These are phyloP conservation scores for Auriscalpium microsporum DNA, from an alignment of 768 basidiomycete genomes.

Conservation along the genomic window DNA sequence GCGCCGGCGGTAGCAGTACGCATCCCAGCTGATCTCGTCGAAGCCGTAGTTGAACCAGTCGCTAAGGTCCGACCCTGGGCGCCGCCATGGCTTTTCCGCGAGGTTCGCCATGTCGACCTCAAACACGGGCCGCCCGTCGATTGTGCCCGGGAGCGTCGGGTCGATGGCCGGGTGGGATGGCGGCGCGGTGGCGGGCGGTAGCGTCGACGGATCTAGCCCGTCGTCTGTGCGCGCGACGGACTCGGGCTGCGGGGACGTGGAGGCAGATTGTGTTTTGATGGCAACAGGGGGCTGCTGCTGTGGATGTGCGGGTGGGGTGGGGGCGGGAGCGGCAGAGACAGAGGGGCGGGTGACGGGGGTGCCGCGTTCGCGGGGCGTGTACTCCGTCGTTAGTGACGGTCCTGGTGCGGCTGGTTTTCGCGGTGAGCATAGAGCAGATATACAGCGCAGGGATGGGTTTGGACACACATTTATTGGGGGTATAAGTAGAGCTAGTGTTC, in stretches of 20 bases:
- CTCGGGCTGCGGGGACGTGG: not conserved
- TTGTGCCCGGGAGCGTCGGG: slow-evolving; percentile 50
- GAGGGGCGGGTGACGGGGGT: slow-evolving; percentile 30
- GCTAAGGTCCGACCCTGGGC: slow-evolving; percentile 85
- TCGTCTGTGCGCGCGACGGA: slow-evolving; percentile 27
- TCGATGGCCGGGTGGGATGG: slow-evolving; percentile 77
- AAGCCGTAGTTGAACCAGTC: slow-evolving; percentile 99
- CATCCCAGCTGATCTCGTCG: slow-evolving; percentile 93
- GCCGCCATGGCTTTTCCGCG: slow-evolving; percentile 83
- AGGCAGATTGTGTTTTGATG: not conserved
- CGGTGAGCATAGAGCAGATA: not conserved
- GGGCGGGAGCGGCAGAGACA: slow-evolving; percentile 17
- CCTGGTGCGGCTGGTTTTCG: slow-evolving; percentile 39
- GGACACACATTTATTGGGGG: slow-evolving; percentile 22
- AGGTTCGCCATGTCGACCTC: slow-evolving; percentile 74
- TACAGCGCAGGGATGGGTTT: not conserved
- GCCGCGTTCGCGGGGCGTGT: slow-evolving; percentile 64
- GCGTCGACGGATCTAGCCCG: slow-evolving; percentile 52
- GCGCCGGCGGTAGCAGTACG: slow-evolving; percentile 78
- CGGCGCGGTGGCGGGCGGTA: slow-evolving; percentile 63
- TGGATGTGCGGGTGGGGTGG: slow-evolving; percentile 11
- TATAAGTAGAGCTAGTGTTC: slow-evolving; percentile 21
- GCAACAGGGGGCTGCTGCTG: slow-evolving; percentile 12
- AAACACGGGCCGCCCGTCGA: slow-evolving; percentile 72
- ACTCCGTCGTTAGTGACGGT: slow-evolving; percentile 72